A percentile compares a stretch with the other conserved stretches of the same genome.
Evolutionary conservation across 805 yeast species (phyloP).

Genomic region (Diddensiella caesifluorescens): DNA sequence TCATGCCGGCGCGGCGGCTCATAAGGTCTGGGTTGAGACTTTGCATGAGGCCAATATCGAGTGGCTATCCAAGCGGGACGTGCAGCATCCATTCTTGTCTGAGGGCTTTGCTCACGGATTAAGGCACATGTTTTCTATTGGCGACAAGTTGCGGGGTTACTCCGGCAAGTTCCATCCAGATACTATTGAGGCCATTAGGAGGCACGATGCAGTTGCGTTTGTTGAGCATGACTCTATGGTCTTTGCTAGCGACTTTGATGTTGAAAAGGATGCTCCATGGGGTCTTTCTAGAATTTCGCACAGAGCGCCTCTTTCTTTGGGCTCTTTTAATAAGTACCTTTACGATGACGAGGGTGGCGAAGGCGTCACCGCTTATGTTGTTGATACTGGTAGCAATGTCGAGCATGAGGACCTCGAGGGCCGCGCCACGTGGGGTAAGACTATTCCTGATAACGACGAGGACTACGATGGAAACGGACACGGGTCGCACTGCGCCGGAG

Average conservation of each 20-base stretch:
- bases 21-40: constrained; percentile 59
- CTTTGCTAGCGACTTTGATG: constrained; percentile 40
- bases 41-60: constrained; percentile 26
- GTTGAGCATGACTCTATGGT: constrained; percentile 61
- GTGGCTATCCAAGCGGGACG: constrained; percentile 37
- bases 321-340: constrained; percentile 54
- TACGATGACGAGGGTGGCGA: constrained; percentile 57
- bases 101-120: constrained; percentile 23
- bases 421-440: constrained; percentile 57
- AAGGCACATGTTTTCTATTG: constrained; percentile 42
- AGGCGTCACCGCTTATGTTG: constrained; percentile 67
- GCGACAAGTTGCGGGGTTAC: constrained; percentile 67
- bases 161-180: constrained; percentile 76
- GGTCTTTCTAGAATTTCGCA: constrained; percentile 68
- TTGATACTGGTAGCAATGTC: constrained; percentile 69
- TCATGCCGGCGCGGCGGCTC: constrained; percentile 52
- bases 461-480: constrained; percentile 57
- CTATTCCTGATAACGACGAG: constrained; percentile 44
- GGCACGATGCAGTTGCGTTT: constrained; percentile 48
- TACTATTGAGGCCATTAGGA: constrained; percentile 67
- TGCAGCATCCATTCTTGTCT: constrained; percentile 27
- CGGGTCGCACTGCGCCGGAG: constrained; percentile 66
- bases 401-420: constrained; percentile 55
- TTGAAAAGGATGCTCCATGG: constrained; percentile 68
- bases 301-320: constrained; percentile 55